Evolutionary conservation across 2,329 filamentous ascomycete species (phyloP).

Genomic region (Botryosphaeria dothidea): DNA sequence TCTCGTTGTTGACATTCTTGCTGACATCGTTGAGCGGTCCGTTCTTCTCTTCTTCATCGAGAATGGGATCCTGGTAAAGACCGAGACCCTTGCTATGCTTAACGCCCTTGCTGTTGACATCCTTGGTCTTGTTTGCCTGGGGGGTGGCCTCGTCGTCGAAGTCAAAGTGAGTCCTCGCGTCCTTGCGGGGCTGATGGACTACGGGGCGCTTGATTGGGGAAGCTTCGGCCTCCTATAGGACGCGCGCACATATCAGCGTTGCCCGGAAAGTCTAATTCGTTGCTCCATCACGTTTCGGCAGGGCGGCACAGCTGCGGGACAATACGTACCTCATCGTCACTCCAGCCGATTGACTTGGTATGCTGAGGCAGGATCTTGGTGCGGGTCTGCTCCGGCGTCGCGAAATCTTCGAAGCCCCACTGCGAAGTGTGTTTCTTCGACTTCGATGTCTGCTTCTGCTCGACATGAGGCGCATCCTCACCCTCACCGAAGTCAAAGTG

Average conservation of each 20-base stretch:
- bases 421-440: conserved; percentile 65
- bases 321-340: conserved; percentile 61
- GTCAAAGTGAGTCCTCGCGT: conserved; percentile 81
- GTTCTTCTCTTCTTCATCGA: conserved; percentile 51
- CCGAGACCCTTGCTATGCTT: conserved; percentile 67
- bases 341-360: conserved; percentile 74
- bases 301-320: not conserved
- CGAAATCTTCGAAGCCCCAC: conserved; percentile 89
- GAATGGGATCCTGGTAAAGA: conserved; percentile 77
- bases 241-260: not conserved
- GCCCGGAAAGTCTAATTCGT: not conserved
- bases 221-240: conserved; percentile 38
- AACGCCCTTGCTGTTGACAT: conserved; percentile 43
- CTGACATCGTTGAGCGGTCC: conserved; percentile 65
- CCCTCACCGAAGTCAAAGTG: conserved; percentile 83
- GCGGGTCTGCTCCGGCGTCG: conserved; percentile 75
- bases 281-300: not conserved
- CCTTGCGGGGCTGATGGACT: conserved; percentile 69
- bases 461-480: conserved; percentile 37
- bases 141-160: conserved; percentile 73
- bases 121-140: conserved; percentile 46
- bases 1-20: conserved; percentile 71
- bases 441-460: conserved; percentile 27
- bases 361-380: conserved; percentile 67
- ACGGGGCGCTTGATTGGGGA: conserved; percentile 61